Evolutionary conservation across 768 basidiomycete species (phyloP), one percentile per base, ranked within the genome.

Genomic region (Boletus sp.): DNA sequence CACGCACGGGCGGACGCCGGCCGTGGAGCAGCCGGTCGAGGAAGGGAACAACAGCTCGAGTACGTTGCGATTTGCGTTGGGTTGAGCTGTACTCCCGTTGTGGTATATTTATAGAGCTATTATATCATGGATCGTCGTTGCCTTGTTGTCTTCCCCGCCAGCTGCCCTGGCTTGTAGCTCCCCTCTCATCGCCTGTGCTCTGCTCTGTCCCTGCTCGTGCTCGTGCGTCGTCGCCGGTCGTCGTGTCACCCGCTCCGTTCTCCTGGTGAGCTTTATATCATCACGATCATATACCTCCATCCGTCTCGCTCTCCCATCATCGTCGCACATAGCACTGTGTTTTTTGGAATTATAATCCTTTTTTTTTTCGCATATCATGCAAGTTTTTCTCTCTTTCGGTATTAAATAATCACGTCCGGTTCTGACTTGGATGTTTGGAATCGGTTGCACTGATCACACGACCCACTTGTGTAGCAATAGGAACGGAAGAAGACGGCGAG

Each of bases 21-120:
- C 39, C 17, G 28, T 50, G 10, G 66, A 58, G 15, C 64, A 63
- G 18, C 37, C 61, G 0, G 56, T 65, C 17, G 69, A 68, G 6
- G 70, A 71, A 24, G 60, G 56, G 15, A 68, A 51, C 42, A 61
- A 46, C 28, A 67, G 57, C 41, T 69, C 69, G 50, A 71, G 70
- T 46, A 71, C 71, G 24, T 45, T 71, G 42, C 55, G 71, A 30
- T 71, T 73, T 35, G 70, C 70, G 14, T 48, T 71, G 47, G 70
- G 70, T 18, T 71, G 52, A 71, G 37, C 20, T 12, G 9, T 28
- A 11, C 15, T 9, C 28, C 29, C 6, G 40, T 36, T 17, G 24
- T 45, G 55, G 17, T 28, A 45, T 45, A 69, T 69, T 70, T 69
- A 69, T 70, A 58, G 57, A 56, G 57, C 49, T 69, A 69, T 62